Base-by-base conservation (phyloP, 192 early-diverging fungal species). In the Coemansia sp. region DNA sequence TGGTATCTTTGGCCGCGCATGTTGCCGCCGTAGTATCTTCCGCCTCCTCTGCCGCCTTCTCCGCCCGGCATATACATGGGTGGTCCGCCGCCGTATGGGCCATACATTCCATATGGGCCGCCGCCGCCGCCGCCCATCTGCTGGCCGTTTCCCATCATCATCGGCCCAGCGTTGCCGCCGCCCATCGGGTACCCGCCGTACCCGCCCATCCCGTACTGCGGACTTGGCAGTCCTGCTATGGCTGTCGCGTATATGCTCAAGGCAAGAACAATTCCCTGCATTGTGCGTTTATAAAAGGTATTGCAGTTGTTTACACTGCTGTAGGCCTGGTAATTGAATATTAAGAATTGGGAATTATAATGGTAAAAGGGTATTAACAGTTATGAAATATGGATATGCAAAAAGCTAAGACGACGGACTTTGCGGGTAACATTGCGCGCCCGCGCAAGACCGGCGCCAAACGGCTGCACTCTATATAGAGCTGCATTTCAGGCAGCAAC, bases 1-100 rank as follows among this genome's bases (percentile, higher is more conserved):
- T 75, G 69, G 64, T 72, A 81, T 19, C 79, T 70, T 41, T 75
- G 73, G 4, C 73, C 79, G 50, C 79, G 73, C 64, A 72, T 70
- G 39, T 60, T 62, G 11, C 63, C 59, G 65, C 49, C 64, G 61
- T 44, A 54, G 50, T 69, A 70, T 4, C 43, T 51, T 19, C 53
- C 53, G 61, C 49, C 42, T 11, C 53, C 48, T 17, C 61, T 48
- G 40, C 53, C 54, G 64, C 54, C 41, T 14, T 42, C 45, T 14
- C 59, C 53, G 44, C 53, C 61, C 41, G 67, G 67, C 64, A 67
- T 73, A 50, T 68, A 71, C 77, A 79, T 79, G 41, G 66, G 62
- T 16, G 32, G 32, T 13, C 38, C 57, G 51, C 51, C 19, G 7
- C 71, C 70, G 48, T 60, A 63, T 43, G 44, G 44, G 49, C 37